phyloP scores from a whole-genome alignment of 495 filamentous ascomycete genomes.

The Neurospora africana region DNA sequence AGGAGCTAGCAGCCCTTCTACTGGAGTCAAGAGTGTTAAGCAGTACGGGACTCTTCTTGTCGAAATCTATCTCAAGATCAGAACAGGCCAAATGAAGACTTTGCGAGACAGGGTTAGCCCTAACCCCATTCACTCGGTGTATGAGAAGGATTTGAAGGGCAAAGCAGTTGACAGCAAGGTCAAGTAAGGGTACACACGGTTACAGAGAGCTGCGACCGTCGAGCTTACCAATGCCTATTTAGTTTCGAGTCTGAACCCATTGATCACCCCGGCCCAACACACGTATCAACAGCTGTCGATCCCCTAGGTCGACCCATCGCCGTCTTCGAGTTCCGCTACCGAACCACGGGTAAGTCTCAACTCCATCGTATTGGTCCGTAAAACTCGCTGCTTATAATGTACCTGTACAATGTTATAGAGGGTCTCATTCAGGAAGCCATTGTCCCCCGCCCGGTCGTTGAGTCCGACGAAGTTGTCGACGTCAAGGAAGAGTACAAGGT shows the following conservation, averaged over 20 bases:
- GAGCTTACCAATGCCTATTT: not conserved
- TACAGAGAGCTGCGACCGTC: not conserved
- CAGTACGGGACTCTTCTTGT: not conserved
- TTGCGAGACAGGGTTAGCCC: too few relatives aligned
- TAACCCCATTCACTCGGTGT: not conserved
- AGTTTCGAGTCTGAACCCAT: not conserved
- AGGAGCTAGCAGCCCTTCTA: too few relatives aligned
- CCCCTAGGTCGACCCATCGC: conserved; percentile 6
- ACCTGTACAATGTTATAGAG: not conserved
- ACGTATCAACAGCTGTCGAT: not conserved
- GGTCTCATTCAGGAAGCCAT: conserved; percentile 1
- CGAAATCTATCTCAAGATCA: not conserved
- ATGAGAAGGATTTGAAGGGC: conserved; percentile 10
- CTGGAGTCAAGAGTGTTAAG: too few relatives aligned
- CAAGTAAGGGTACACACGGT: not conserved
- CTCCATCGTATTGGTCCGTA: not conserved
- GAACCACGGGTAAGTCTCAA: conserved; percentile 4
- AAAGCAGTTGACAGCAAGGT: conserved; percentile 2
- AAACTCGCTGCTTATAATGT: not conserved
- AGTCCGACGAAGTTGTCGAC: not conserved
- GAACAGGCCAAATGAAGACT: too few relatives aligned
- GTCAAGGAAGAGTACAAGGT: not conserved
- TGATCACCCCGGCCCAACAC: not conserved
- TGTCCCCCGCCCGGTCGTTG: not conserved
- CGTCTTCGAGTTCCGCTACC: conserved; percentile 12